These are phyloP conservation scores for Penicillium desertorum DNA, from an alignment of 495 filamentous ascomycete species.

Conservation along the genomic window DNA sequence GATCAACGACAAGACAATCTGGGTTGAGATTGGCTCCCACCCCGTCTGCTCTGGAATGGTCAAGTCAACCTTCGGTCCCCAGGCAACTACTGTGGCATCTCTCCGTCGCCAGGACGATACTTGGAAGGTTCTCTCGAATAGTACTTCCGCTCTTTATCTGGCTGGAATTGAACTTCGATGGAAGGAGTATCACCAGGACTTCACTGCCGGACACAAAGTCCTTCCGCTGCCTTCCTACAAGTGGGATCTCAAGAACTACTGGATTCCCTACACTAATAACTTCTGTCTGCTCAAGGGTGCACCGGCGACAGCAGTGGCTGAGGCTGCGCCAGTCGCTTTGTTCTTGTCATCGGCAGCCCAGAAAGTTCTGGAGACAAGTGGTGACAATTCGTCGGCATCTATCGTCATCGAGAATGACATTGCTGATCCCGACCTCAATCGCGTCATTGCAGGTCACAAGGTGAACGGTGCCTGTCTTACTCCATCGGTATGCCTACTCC, in stretches of 20 bases:
- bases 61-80: constrained; percentile 61
- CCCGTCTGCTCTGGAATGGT: constrained; percentile 68
- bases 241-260: constrained; percentile 80
- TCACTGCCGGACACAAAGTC: constrained; percentile 56
- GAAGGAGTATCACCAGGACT: constrained; percentile 78
- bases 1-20: constrained; percentile 45
- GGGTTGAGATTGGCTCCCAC: constrained; percentile 69
- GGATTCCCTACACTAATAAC: constrained; percentile 71
- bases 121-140: constrained; percentile 64
- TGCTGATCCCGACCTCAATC: constrained; percentile 56
- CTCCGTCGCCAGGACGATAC: constrained; percentile 54
- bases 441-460: constrained; percentile 66
- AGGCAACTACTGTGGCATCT: constrained; percentile 58
- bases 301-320: constrained; percentile 24
- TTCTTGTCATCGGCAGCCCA: constrained; percentile 47
- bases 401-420: constrained; percentile 70
- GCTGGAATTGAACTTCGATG: constrained; percentile 69
- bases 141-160: constrained; percentile 60
- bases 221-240: constrained; percentile 71
- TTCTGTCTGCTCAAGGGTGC: constrained; percentile 51
- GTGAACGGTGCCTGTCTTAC: constrained; percentile 64
- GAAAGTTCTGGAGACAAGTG: constrained; percentile 54
- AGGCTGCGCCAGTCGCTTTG: constrained; percentile 35
- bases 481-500: constrained; percentile 45
- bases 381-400: constrained; percentile 52